Evolutionary conservation across 2,329 filamentous ascomycete species (phyloP), one percentile per base, ranked within the genome.

Genomic region (Nannizziopsis arthrosporioides): DNA sequence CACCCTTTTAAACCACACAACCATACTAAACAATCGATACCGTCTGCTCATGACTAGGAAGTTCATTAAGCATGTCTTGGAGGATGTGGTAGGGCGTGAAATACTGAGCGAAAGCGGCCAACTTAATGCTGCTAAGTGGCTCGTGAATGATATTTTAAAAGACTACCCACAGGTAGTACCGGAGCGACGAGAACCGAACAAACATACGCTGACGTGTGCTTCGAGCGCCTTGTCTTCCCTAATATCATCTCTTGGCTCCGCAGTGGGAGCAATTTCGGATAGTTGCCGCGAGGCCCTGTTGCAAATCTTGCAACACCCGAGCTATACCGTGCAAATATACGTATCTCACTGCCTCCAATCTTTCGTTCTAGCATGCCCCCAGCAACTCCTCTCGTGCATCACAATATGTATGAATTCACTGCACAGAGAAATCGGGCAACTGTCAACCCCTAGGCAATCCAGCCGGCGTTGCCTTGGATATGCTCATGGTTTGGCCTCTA

Each of bases 341-440:
- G 82, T 87, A 1, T 86, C 92, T 3, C 78, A 85, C 52, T 94
- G 88, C 60, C 72, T 96, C 57, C 87, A 90, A 56, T 80, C 77
- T 0, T 92, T 96, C 59, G 85, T 94, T 0, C 73, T 94, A 38
- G 88, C 88, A 11, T 95, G 88, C 57, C 92, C 92, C 3, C 85
- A 94, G 56, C 90, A 96, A 61, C 77, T 98, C 5, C 71, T 96
- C 4, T 85, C 87, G 2, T 92, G 88, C 54, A 80, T 96, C 14
- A 94, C 90, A 0, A 85, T 96, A 40, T 96, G 89, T 65, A 89
- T 96, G 84, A 95, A 95, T 64, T 95, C 87, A 62, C 76, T 98
- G 51, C 85, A 81, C 52, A 77, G 92, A 53, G 92, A 98, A 60
- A 74, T 98, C 22, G 81, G 81, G 22, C 75, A 92, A 38, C 75